Evolutionary conservation across 495 filamentous ascomycete species (phyloP).

Genomic region (Penicillium ochrochloron): DNA sequence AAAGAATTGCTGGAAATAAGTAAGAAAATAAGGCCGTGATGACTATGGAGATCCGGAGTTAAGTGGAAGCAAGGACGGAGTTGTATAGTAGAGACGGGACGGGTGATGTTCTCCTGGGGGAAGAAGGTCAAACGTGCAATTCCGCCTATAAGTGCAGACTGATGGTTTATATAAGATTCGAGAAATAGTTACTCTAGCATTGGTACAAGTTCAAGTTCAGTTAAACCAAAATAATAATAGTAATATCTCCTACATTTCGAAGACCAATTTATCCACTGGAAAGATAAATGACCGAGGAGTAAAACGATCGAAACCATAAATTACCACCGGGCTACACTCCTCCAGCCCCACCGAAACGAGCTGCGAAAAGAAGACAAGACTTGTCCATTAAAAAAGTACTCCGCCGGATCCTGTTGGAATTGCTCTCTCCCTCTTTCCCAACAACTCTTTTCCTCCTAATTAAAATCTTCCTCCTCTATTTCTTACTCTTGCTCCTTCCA

Average conservation of each 20-base stretch:
- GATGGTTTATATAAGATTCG: background rate
- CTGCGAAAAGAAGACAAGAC: slow-evolving; percentile 21
- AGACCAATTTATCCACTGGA: slow-evolving; percentile 11
- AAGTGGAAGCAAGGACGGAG: background rate
- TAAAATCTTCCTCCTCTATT: slow-evolving; percentile 22
- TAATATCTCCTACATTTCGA: slow-evolving; percentile 13
- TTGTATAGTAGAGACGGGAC: background rate
- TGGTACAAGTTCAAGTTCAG: background rate
- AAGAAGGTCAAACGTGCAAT: background rate
- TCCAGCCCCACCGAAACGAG: slow-evolving; percentile 33
- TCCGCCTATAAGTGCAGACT: background rate
- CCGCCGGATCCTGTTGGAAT: slow-evolving; percentile 43
- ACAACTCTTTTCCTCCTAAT: slow-evolving; percentile 21
- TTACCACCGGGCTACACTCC: slow-evolving; percentile 9
- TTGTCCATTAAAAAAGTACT: slow-evolving; percentile 45
- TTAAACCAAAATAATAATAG: background rate
- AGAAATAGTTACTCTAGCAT: background rate
- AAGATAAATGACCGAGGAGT: slow-evolving; percentile 19
- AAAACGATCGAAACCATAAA: slow-evolving; percentile 21
- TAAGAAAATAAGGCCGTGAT: background rate
- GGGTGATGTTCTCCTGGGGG: background rate
- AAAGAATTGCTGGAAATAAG: background rate
- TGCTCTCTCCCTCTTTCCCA: slow-evolving; percentile 25
- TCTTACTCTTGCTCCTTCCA: slow-evolving; percentile 23
- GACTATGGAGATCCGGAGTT: slow-evolving; percentile 10